These are phyloP conservation scores for Lepiota brunneoincarnata DNA, from an alignment of 768 basidiomycete species.

Conservation along the genomic window DNA sequence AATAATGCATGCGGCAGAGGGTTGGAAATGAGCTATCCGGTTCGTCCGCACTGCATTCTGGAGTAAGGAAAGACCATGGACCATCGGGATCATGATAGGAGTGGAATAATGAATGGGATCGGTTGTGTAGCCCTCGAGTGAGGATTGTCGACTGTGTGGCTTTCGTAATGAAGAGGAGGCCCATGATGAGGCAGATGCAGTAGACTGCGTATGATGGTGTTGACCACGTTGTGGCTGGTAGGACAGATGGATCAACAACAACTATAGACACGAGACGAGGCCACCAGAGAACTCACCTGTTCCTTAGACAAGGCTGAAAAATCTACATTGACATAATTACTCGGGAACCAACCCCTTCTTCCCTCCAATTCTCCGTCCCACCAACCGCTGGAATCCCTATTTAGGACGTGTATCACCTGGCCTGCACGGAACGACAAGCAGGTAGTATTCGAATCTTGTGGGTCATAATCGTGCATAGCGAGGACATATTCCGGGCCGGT, in stretches of 20 bases:
- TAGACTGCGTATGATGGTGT: constrained; percentile 51
- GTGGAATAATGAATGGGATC: constrained; percentile 67
- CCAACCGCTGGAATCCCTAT: constrained; percentile 89
- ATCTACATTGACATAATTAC: constrained; percentile 86
- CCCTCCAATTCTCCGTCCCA: constrained; percentile 97
- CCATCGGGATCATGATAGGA: constrained; percentile 77
- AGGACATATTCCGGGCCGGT: constrained; percentile 70
- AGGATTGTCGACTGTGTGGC: constrained; percentile 40
- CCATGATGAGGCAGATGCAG: constrained; percentile 54
- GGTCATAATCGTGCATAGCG: constrained; percentile 89
- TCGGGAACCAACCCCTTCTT: constrained; percentile 95
- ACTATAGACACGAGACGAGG: neutral
- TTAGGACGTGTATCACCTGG: constrained; percentile 88
- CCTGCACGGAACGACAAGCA: constrained; percentile 90
- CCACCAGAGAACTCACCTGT: constrained; percentile 30
- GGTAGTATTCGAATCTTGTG: constrained; percentile 67
- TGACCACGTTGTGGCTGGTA: constrained; percentile 30
- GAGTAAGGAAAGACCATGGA: constrained; percentile 82
- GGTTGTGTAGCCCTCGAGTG: constrained; percentile 42
- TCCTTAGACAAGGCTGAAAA: constrained; percentile 48
- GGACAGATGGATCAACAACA: constrained; percentile 11
- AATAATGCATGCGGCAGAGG: constrained; percentile 92
- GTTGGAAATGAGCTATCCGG: constrained; percentile 83
- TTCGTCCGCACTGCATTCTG: constrained; percentile 82
- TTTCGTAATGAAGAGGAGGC: constrained; percentile 35